Base-by-base conservation (phyloP, 1,139 yeast species). In the Eremothecium coryli region DNA sequence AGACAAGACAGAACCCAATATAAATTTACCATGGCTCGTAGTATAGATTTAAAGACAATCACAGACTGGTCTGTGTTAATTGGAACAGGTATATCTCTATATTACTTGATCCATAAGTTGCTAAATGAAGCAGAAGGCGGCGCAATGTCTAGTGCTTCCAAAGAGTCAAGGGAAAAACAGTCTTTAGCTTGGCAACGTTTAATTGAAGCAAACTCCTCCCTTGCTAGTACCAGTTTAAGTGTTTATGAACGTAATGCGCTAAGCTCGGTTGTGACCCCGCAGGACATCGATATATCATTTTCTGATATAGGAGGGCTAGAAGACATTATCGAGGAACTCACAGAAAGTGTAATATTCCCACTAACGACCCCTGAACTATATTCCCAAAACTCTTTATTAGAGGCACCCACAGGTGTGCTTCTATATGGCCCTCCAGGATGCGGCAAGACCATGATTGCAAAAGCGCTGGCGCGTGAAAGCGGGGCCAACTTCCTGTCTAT, bases 381-480 rank as follows among this genome's bases (percentile, higher is more conserved):
- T 33, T 40, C 51, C 18, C 50, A 50, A 38, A 45, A 43, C 48
- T 75, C 80, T 40, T 58, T 73, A 23, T 64, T 90, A 37, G 85
- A 81, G 50, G 90, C 95, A 1, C 98, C 98, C 2, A 88, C 85
- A 52, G 98, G 98, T 18, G 96, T 90, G 2, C 63, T 90, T 29
- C 69, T 90, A 37, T 79, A 85, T 54, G 98, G 98, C 0, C 97
- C 98, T 2, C 97, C 98, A 0, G 97, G 98, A 0, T 90, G 97
- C 59, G 97, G 97, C 39, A 90, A 90, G 60, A 90, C 97, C 8
- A 84, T 90, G 95, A 67, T 90, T 49, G 97, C 97, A 14, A 88
- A 88, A 57, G 97, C 97, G 0, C 70, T 90, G 32, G 97, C 97
- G 1, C 74, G 77, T 38, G 95, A 88, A 56, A 79, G 93, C 48